A percentile compares a stretch with the other conserved stretches of the same genome.
These are phyloP conservation scores for Populus pruinosa DNA, from an alignment of 345 rosid genomes.

Conservation along the genomic window DNA sequence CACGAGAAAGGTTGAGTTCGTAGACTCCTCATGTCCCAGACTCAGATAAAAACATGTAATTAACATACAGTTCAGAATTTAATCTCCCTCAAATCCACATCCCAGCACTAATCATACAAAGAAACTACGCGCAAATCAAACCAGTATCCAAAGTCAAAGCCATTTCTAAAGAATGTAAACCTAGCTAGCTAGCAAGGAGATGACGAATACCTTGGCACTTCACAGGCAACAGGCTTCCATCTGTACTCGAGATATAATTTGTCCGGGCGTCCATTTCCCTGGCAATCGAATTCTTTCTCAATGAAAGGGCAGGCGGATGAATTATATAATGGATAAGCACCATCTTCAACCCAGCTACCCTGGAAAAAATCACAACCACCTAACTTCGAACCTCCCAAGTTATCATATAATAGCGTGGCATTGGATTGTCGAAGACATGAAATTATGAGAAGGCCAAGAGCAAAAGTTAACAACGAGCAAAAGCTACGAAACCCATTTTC, in stretches of 20 bases:
- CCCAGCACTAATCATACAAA: too few species aligned
- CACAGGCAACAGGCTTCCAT: constrained; percentile 73
- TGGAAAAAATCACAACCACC: constrained; percentile 47
- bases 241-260: constrained; percentile 46
- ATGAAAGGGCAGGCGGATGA: constrained; percentile 66
- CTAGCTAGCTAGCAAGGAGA: neutral
- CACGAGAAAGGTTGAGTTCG: neutral
- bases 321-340: constrained; percentile 58
- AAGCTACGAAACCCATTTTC: neutral
- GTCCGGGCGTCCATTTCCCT: constrained; percentile 73
- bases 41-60: neutral
- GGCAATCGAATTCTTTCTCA: constrained; percentile 58
- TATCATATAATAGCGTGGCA: neutral
- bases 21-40: too few species aligned
- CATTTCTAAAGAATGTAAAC: too few species aligned
- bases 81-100: too few species aligned
- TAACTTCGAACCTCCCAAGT: neutral
- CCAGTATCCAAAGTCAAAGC: too few species aligned
- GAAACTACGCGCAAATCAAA: too few species aligned
- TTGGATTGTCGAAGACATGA: neutral
- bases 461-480: neutral
- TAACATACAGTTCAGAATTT: neutral
- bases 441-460: neutral
- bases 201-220: constrained; percentile 41
- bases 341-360: constrained; percentile 70